Evolutionary conservation across 768 basidiomycete species (phyloP), one percentile per base, ranked within the genome.

Genomic region (Arthromyces matolae): DNA sequence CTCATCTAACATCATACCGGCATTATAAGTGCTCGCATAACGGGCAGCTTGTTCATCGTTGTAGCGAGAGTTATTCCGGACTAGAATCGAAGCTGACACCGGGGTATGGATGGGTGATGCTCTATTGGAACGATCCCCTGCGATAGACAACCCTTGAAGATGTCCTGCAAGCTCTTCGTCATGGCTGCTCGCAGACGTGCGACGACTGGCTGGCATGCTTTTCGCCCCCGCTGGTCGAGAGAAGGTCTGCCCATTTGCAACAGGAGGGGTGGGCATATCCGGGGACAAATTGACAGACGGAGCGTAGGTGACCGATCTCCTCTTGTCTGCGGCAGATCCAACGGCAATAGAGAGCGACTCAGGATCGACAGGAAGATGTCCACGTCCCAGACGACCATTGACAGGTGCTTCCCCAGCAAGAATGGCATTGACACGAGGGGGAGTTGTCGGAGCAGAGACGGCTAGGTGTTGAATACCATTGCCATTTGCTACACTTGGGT

Each of bases 191-290:
- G 90, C 87, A 3, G 91, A 93, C 9, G 87, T 90, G 49, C 91
- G 84, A 51, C 91, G 83, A 59, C 90, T 92, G 12, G 90, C 89
- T 31, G 91, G 91, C 90, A 93, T 93, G 60, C 89, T 92, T 71
- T 89, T 92, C 4, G 90, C 89, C 44, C 88, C 89, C 24, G 77
- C 82, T 25, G 80, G 67, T 50, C 89, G 83, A 40, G 75, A 71
- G 60, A 80, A 86, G 40, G 64, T 65, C 59, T 80, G 78, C 42
- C 77, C 76, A 36, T 78, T 78, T 41, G 64, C 51, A 34, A 58
- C 63, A 33, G 75, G 68, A 43, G 64, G 66, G 14, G 70, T 69
- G 1, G 73, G 70, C 37, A 82, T 65, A 57, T 90, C 88, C 6
- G 86, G 83, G 5, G 87, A 88, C 42, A 82, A 75, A 57, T 84